Evolutionary conservation across 2,329 filamentous ascomycete species (phyloP), one percentile per base, ranked within the genome.

Genomic region (Monilinia vaccinii-corymbosi): DNA sequence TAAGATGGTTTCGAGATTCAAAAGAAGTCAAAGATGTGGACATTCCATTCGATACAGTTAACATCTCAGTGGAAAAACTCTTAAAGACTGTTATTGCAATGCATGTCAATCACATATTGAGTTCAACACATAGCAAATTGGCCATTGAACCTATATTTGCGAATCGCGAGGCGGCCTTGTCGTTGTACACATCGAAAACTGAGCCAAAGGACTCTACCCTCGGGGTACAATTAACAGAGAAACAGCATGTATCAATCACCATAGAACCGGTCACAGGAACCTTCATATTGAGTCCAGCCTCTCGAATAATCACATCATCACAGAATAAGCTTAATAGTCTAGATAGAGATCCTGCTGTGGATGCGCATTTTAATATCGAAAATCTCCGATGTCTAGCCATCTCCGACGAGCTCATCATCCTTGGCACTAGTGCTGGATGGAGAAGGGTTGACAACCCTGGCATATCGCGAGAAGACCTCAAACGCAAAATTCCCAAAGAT

Each of bases 1-100:
- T 86, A 44, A 86, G 90, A 65, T 99, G 94, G 93, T 91, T 95
- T 72, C 85, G 89, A 60, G 86, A 93, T 69, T 86, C 86, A 64
- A 86, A 87, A 67, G 88, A 93, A 71, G 83, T 91, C 45, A 80
- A 82, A 63, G 82, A 87, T 60, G 75, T 78, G n/a, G 75, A 83
- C n/a, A 79, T 97, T 32, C 71, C 79, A 2, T 78, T 96, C 38
- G 81, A 95, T 69, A 76, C 81, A 49, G 76, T 81, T 46, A 76
- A 80, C 14, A 78, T 97, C 25, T 94, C 88, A 3, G 80, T 89
- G 53, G 90, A 96, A 70, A 71, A 76, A 6, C 81, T 96, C 3
- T 74, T 99, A 47, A 86, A 86, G 67, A 80, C 81, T 38, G 84
- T 92, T 21, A 86, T 95, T 67, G 87, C 87, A 38, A 80, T 81